Base-by-base conservation (phyloP, 129 eudicot genomes). In the Kitagawia praeruptora region DNA sequence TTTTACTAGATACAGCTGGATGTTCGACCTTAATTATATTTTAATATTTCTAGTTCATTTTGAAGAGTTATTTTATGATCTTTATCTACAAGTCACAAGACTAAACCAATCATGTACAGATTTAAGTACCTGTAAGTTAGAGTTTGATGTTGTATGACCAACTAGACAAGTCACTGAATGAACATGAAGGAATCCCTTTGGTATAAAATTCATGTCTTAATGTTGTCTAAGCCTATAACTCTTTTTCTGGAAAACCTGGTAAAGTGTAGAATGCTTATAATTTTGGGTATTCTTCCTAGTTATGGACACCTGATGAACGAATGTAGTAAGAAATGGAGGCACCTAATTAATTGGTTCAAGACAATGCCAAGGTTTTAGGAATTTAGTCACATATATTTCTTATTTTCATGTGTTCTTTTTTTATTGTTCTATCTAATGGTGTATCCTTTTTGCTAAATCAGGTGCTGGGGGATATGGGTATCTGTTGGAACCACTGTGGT, bases 391-490 rank as follows among this genome's bases (percentile, higher is more conserved):
- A 37, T 48, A 38, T 40, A 74, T 21, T 70, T 67, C 73, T 40
- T 82, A 64, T 31, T 28, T 67, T 53, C 14, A 31, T 51, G 39
- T 46, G 25, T 21, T 38, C 1, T 34, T 34, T 2, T 31, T 72
- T 53, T 2, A 8, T 23, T 63, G 18, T 82, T 38, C 21, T 8
- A 70, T 47, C 54, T 80, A 72, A 67, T 77, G 83, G 23, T 56
- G 21, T 37, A 23, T 72, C 10, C 72, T 18, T 0, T 0, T 40
- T 41, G 63, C 67, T 75, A 74, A 40, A 49, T 58, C 78, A 93
- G 98, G 97, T 80, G 89, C 94, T 12, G 98, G 98, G 81, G 98
- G 98, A 67, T 89, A 93, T 78, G 98, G 96, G 84, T 93, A 93
- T 85, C 83, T 93, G 84, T 77, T 80, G 71, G 83, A 93, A 81